Evolutionary conservation across 768 basidiomycete species (phyloP).

Genomic region (Daedaleopsis sinensis): DNA sequence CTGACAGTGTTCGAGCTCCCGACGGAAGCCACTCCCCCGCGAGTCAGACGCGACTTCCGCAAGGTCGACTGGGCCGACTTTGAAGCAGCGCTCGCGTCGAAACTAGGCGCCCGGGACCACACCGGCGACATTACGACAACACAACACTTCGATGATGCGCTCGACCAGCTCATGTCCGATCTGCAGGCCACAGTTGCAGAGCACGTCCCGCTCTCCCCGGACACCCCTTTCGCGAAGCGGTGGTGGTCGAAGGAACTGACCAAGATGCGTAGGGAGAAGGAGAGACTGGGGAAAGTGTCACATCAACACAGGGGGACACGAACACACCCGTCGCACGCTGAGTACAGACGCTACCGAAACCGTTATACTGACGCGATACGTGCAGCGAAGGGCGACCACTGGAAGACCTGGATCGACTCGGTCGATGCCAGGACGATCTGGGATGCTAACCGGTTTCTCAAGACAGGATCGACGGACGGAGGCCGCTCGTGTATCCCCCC

Average conservation of each 20-base stretch:
- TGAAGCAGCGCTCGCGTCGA: slow-evolving; percentile 16
- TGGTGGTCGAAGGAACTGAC: slow-evolving; percentile 39
- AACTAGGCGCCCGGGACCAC: neutral
- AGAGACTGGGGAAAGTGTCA: slow-evolving; percentile 16
- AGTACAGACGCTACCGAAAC: slow-evolving; percentile 13
- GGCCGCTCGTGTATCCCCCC: slow-evolving; percentile 22
- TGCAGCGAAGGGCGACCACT: slow-evolving; percentile 25
- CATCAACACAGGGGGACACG: slow-evolving; percentile 6
- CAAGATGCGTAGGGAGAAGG: slow-evolving; percentile 10
- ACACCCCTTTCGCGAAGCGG: slow-evolving; percentile 28
- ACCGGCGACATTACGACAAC: neutral
- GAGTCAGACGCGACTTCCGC: slow-evolving; percentile 29
- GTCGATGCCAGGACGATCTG: slow-evolving; percentile 18
- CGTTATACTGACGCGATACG: slow-evolving; percentile 15
- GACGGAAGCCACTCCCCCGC: neutral
- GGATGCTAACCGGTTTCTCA: slow-evolving; percentile 15
- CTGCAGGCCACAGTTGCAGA: slow-evolving; percentile 21
- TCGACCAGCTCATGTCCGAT: slow-evolving; percentile 8
- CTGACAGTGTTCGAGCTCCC: slow-evolving; percentile 29
- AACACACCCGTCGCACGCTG: slow-evolving; percentile 14
- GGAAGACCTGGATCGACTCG: slow-evolving; percentile 26
- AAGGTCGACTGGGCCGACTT: slow-evolving; percentile 36
- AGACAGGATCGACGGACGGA: slow-evolving; percentile 7
- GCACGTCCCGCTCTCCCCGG: slow-evolving; percentile 22
- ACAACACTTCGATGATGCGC: slow-evolving; percentile 11